Conservation (phyloP, 108 stramenopile species). For the Schizochytrium sp. region DNA sequence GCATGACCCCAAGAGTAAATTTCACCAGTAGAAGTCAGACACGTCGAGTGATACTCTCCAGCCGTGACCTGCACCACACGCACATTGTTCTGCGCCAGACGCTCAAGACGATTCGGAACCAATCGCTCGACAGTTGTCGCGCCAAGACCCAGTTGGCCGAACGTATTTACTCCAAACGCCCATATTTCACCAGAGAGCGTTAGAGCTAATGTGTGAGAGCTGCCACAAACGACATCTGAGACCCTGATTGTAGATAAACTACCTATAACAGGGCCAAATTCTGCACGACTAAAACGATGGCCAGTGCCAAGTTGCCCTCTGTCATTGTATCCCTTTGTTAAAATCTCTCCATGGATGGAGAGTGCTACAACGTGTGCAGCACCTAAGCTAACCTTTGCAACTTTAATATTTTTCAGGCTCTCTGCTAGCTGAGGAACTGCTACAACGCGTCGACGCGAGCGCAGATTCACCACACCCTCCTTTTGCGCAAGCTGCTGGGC, state of each 20-base stretch:
- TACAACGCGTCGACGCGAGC: conserved; percentile 24
- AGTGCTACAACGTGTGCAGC: conserved; percentile 37
- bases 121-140: conserved; percentile 22
- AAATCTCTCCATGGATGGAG: conserved; percentile 34
- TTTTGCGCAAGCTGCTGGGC: conserved; percentile 14
- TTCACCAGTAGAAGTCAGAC: background rate
- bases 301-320: conserved; percentile 50
- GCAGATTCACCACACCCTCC: conserved; percentile 56
- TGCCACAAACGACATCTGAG: background rate
- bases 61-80: background rate
- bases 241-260: background rate
- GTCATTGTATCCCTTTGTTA: conserved; percentile 50
- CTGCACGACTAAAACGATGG: conserved; percentile 18
- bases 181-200: background rate
- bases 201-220: conserved; percentile 26
- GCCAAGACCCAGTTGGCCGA: conserved; percentile 53
- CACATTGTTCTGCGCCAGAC: background rate
- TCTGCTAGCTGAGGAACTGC: background rate
- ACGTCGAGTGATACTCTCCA: conserved; percentile 39
- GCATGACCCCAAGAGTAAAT: conserved; percentile 7
- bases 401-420: background rate
- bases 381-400: conserved; percentile 3
- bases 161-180: conserved; percentile 54
- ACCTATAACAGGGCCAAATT: conserved; percentile 29
- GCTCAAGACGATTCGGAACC: background rate